Evolutionary conservation across 805 yeast genomes (phyloP), one percentile per base, ranked within the genome.

Genomic region (Schwanniomyces vanrijiae): DNA sequence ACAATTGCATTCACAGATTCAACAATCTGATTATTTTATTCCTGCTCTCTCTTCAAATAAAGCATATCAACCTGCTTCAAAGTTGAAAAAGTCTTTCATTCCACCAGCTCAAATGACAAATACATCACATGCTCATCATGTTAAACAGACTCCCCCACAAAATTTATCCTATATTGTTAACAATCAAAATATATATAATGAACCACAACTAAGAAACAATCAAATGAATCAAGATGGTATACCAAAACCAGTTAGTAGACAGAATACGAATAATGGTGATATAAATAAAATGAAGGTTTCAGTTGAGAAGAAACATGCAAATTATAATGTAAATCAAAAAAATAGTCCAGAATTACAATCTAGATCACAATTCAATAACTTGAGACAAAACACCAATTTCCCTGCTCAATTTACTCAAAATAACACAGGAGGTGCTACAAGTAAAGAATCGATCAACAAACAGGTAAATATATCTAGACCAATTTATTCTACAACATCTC

Each of bases 1-100:
- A 37, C 71, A 69, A 43, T 60, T 72, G 48, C 76, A 71, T 45
- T 55, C 66, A 2, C 76, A 71, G 45, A 64, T 71, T 34, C 72
- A 62, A 49, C 55, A 51, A 25, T 61, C 64, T 10, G 75, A 71
- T 41, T 64, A 58, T 44, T 57, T 70, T 22, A 58, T 69, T 11
- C 75, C 75, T 1, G 48, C 69, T 0, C 41, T 68, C 11, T 62
- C 65, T 0, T 51, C 54, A 10, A 69, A 66, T 41, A 58, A 64
- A 24, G 44, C 62, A 20, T 68, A 68, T 45, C 66, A 60, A 43
- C 70, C 73, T 1, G 65, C 72, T 14, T 64, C 72, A 2, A 57
- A 66, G 14, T 53, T 68, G n/a, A 66, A 65, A 37, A 65, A 64
- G 31, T 35, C 18, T 11, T 42, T 35, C 37, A 40, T 28, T 9